Conservation (phyloP, 2,329 filamentous ascomycete species). For the Fusarium humuli region DNA sequence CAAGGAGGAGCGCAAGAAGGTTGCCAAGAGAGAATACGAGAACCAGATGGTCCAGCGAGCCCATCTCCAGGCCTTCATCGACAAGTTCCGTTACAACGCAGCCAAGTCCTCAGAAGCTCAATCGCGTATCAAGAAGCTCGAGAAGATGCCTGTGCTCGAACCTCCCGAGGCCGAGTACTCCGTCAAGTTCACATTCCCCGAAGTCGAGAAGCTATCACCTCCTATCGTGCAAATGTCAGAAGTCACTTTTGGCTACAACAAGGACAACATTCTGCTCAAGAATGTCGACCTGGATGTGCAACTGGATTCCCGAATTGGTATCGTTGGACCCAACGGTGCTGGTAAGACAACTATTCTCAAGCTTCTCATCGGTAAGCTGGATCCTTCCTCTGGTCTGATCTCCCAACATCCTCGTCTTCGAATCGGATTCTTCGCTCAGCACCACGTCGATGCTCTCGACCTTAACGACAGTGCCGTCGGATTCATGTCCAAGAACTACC, state of each 20-base stretch:
- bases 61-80: slow-evolving; percentile 97
- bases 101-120: slow-evolving; percentile 98
- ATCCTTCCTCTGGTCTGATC: slow-evolving; percentile 82
- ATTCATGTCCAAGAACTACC: slow-evolving; percentile 95
- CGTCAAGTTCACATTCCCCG: slow-evolving; percentile 96
- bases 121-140: slow-evolving; percentile 98
- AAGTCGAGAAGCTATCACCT: slow-evolving; percentile 96
- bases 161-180: slow-evolving; percentile 93
- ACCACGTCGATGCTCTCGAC: slow-evolving; percentile 96
- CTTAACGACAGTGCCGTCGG: slow-evolving; percentile 88
- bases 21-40: slow-evolving; percentile 95
- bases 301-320: slow-evolving; percentile 96
- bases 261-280: slow-evolving; percentile 81
- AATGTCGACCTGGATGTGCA: slow-evolving; percentile 97
- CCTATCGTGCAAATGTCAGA: slow-evolving; percentile 98
- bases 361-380: slow-evolving; percentile 89
- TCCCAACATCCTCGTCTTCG: slow-evolving; percentile 89
- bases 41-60: slow-evolving; percentile 96
- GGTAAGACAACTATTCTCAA: slow-evolving; percentile 99
- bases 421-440: slow-evolving; percentile 97
- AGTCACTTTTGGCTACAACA: slow-evolving; percentile 88
- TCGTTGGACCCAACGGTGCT: slow-evolving; percentile 98
- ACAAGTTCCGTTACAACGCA: slow-evolving; percentile 99
- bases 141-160: slow-evolving; percentile 94
- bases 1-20: slow-evolving; percentile 96